Conservation (phyloP, 805 yeast species). For the Brettanomyces anomalus region DNA sequence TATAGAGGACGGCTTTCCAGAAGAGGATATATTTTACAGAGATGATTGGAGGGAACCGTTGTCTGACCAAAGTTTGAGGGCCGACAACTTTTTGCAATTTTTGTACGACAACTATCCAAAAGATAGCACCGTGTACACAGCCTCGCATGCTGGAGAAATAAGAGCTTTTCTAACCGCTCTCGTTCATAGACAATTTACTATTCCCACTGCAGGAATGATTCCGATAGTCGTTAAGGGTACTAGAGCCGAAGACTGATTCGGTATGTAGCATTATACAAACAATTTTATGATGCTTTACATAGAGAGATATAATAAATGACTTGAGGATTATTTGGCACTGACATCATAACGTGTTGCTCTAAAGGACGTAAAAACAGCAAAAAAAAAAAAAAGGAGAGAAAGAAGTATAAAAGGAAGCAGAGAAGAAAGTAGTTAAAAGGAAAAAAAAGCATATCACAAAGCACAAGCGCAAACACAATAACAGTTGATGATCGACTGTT, state of each 20-base stretch:
- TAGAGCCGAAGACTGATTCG: slow-evolving; percentile 7
- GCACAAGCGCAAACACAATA: background rate
- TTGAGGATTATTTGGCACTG: background rate
- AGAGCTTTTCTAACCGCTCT: slow-evolving; percentile 40
- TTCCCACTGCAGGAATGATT: slow-evolving; percentile 60
- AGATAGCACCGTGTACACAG: slow-evolving; percentile 32
- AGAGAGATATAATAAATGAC: background rate
- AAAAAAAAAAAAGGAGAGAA: background rate
- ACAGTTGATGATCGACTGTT: too few species aligned
- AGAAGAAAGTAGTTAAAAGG: background rate
- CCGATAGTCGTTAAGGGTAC: slow-evolving; percentile 45
- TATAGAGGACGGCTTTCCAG: slow-evolving; percentile 35
- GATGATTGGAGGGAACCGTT: slow-evolving; percentile 39
- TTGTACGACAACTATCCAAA: slow-evolving; percentile 28
- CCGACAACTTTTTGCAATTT: slow-evolving; percentile 35
- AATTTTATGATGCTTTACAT: background rate
- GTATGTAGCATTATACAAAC: too few species aligned
- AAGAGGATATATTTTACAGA: slow-evolving; percentile 39
- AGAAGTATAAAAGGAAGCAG: background rate
- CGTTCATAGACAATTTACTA: slow-evolving; percentile 47
- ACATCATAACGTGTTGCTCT: background rate
- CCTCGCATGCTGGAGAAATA: slow-evolving; percentile 58
- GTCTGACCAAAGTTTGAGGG: slow-evolving; percentile 40
- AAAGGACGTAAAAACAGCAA: background rate
- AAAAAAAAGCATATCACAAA: slow-evolving; percentile 1